Conservation (phyloP, 2,329 filamentous ascomycete genomes). For the Decorospora gaudefroyi region DNA sequence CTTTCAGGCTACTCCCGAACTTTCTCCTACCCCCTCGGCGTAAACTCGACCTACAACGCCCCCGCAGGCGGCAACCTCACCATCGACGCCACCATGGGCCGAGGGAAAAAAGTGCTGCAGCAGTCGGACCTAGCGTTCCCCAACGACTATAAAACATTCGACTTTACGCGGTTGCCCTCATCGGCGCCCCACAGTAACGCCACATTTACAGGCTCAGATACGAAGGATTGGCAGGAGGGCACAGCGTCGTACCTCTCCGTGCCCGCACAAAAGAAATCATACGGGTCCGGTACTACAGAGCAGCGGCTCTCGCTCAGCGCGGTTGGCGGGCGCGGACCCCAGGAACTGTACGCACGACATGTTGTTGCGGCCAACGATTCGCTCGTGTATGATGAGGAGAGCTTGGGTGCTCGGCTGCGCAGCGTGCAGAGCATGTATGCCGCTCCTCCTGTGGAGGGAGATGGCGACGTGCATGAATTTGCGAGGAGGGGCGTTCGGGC, state of each 20-base stretch:
- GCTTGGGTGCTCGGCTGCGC: constrained; percentile 21
- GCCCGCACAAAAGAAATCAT: constrained; percentile 54
- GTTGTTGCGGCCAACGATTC: constrained; percentile 61
- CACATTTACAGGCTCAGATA: constrained; percentile 46
- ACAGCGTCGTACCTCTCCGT: constrained; percentile 60
- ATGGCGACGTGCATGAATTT: constrained; percentile 25
- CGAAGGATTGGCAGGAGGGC: constrained; percentile 62
- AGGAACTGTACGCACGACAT: constrained; percentile 61
- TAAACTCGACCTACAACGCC: constrained; percentile 57
- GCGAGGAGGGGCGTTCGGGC: constrained; percentile 28
- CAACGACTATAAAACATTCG: constrained; percentile 64
- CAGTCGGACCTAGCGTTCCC: constrained; percentile 59
- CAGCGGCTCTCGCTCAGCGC: constrained; percentile 63
- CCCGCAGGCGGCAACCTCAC: constrained; percentile 50
- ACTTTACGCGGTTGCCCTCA: constrained; percentile 35
- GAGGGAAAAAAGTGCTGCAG: constrained; percentile 55
- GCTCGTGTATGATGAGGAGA: constrained; percentile 56
- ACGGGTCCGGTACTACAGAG: constrained; percentile 60
- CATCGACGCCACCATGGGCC: constrained; percentile 55
- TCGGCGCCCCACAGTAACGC: constrained; percentile 1
- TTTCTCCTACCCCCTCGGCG: constrained; percentile 66
- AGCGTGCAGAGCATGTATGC: constrained; percentile 15
- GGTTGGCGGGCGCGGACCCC: constrained; percentile 34
- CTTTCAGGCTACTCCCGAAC: constrained; percentile 44
- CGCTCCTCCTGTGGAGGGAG: constrained; percentile 3